Evolutionary conservation across 208 protist species (phyloP), one percentile per base, ranked within the genome.

Genomic region (Leishmania martiniquensis): DNA sequence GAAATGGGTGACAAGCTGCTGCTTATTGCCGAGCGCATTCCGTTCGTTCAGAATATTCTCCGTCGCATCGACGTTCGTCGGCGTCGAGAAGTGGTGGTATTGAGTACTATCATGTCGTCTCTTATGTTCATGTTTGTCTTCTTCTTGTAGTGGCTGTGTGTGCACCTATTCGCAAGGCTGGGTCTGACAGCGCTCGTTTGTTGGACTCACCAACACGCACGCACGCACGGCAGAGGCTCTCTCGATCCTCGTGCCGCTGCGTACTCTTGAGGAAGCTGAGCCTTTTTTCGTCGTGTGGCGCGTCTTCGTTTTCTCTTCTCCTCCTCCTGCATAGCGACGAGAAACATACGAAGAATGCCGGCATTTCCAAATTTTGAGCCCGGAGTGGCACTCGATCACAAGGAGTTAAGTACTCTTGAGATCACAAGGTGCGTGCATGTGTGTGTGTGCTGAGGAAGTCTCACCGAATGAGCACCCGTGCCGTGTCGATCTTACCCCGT

Each of bases 21-120:
- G 52, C 77, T 88, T 52, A 89, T 97, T 66, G 85, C 88, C 29
- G 84, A 94, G 81, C 91, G 89, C 42, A 85, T 96, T 22, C 94
- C 94, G 2, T 69, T 96, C 32, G 83, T 97, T n/a, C 82, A 94
- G 60, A 85, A 85, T 34, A 80, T 96, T 69, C 81, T 97, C 55
- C 75, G 70, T 12, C 85, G 86, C 51, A 97, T 97, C 80, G 87
- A 95, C 55, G 75, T 79, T 7, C 90, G 81, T 25, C 83, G 91
- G 13, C 88, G 94, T 10, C 83, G 87, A 34, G 88, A 96, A 29
- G 87, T 84, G 17, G 85, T 96, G 12, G 85, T 95, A 6, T 55
- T 97, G 5, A 89, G 90, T 15, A 81, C 72, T 12, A 72, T 96
- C 15, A 83, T 96, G 52, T 87, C 84, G 6, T 42, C 91, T 52